Evolutionary conservation across 768 basidiomycete genomes (phyloP).

Genomic region (Cyclocybe aegerita): DNA sequence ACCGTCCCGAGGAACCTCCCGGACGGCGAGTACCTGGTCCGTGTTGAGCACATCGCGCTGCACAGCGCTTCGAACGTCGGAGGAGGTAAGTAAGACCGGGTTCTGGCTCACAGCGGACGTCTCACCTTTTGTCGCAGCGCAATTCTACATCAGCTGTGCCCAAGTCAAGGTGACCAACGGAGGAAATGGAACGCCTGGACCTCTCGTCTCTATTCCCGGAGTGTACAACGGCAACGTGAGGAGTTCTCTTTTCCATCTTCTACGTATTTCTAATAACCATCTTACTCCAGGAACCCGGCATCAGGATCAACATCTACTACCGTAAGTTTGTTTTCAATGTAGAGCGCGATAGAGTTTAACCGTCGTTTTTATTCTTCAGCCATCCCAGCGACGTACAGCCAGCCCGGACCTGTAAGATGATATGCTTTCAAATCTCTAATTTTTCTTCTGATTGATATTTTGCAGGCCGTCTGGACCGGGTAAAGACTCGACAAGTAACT

Average conservation of each 20-base stretch:
- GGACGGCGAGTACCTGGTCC: constrained; percentile 16
- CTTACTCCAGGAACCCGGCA: constrained; percentile 18
- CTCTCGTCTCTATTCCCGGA: constrained; percentile 5
- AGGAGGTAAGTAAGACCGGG: constrained; percentile 1
- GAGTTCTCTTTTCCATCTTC: neutral
- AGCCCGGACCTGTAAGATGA: constrained; percentile 21
- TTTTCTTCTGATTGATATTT: neutral
- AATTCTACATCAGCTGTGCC: constrained; percentile 21
- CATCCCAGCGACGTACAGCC: constrained; percentile 19
- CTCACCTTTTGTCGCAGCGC: neutral
- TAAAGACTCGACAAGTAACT: constrained; percentile 6
- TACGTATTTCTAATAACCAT: neutral
- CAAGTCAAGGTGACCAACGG: constrained; percentile 17
- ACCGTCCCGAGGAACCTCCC: constrained; percentile 5
- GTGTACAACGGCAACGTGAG: constrained; percentile 4
- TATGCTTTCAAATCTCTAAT: neutral
- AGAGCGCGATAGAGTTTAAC: neutral
- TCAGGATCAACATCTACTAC: constrained; percentile 23
- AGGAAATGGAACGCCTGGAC: constrained; percentile 6
- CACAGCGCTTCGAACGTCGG: constrained; percentile 14
- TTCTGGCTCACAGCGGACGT: neutral
- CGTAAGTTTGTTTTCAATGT: constrained; percentile 10
- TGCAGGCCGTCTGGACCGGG: constrained; percentile 21
- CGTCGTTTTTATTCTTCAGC: constrained; percentile 7
- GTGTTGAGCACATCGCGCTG: constrained; percentile 20